Percentiles rank a stretch among this genome's conserved stretches.
These are phyloP conservation scores for Penicillium atrosanguineum DNA, from an alignment of 495 filamentous ascomycete species.

Conservation along the genomic window DNA sequence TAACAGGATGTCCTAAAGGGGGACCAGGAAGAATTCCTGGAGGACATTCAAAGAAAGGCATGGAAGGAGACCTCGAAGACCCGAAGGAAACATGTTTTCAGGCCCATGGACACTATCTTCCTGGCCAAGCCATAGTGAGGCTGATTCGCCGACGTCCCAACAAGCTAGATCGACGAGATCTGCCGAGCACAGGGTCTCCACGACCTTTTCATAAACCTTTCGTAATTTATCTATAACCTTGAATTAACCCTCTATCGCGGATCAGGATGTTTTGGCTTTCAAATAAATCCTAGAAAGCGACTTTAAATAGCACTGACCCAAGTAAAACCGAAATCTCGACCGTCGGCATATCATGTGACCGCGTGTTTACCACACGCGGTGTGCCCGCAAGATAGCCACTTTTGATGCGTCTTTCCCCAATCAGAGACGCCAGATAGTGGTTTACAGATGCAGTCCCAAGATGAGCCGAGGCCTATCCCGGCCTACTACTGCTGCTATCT, in stretches of 20 bases:
- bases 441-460: conserved; percentile 16
- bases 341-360: conserved; percentile 8
- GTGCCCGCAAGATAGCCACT: not conserved
- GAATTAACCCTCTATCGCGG: not conserved
- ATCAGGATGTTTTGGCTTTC: not conserved
- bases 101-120: no score
- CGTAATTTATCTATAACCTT: not conserved
- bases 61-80: no score
- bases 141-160: conserved; percentile 13
- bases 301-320: not conserved
- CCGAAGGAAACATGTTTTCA: no score
- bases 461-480: conserved; percentile 53
- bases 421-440: not conserved
- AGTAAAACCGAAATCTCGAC: not conserved
- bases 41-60: no score
- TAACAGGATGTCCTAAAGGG: no score
- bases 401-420: not conserved
- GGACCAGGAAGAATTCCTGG: no score
- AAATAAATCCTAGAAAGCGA: not conserved
- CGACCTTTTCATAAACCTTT: not conserved
- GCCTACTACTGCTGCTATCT: conserved; percentile 83
- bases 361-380: conserved; percentile 11
- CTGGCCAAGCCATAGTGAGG: not conserved
- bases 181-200: conserved; percentile 3
- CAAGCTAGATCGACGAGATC: conserved; percentile 19